Base-by-base conservation (phyloP, 108 stramenopile genomes). In the Skeletonema menzelii region DNA sequence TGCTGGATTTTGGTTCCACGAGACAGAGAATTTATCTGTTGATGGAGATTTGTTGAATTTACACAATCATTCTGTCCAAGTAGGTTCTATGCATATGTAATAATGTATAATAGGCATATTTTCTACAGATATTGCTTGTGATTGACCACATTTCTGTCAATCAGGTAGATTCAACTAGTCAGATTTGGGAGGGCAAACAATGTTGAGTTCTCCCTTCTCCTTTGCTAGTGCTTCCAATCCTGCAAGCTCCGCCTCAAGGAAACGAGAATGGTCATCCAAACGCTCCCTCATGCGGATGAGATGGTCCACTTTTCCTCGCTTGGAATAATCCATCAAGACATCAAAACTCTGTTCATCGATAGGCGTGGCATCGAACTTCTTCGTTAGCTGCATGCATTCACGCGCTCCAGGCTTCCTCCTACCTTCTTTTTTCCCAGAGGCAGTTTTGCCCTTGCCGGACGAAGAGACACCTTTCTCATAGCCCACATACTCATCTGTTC, bases 261-360 rank as follows among this genome's bases (percentile, higher is more conserved):
- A 90, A 44, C 90, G 67, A 10, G 88, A 81, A 67, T 95, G 94
- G 0, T 92, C 91, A 64, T 95, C 94, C 70, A 95, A 55, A 2
- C 94, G 87, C 67, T 95, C 94, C 49, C 94, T 70, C 91, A 95
- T 92, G 13, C 89, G 85, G 57, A 95, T 95, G 63, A 95, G 73
- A 69, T 95, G 94, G 66, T 95, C 94, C 13, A 95, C 89, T 66
- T 92, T 95, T 13, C 91, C 94, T 68, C 94, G 73, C 56, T 78
- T 78, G 27, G 91, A 92, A 72, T 95, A 95, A 80, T 95, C 94
- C 67, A 90, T 72, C 63, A 95, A 63, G 22, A 77, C 82, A 37
- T 87, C 88, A 68, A 95, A 92, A 66, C 87, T 84, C 59, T 87
- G 84, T 60, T 91, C 67, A 15, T 90, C 86, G 62, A 91, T 87